These are phyloP conservation scores for Sporothrix brunneoviolacea DNA, from an alignment of 2,329 filamentous ascomycete species.

Conservation along the genomic window DNA sequence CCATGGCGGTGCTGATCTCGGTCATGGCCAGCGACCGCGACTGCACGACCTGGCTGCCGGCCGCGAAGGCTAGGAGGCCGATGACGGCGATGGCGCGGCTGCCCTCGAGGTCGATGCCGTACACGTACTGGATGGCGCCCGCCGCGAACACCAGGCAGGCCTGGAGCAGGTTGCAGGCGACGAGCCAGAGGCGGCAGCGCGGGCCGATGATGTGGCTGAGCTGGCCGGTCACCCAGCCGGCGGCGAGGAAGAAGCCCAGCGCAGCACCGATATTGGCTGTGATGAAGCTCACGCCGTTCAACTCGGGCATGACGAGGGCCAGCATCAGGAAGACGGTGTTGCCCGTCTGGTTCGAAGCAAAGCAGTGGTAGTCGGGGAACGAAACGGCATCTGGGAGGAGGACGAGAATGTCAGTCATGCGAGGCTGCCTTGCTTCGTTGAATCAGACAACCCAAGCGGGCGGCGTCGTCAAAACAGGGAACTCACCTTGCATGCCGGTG, in stretches of 20 bases:
- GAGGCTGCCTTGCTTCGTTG: no score
- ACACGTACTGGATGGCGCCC: slow-evolving; percentile 39
- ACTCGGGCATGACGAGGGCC: slow-evolving; percentile 42
- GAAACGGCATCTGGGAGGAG: slow-evolving; percentile 37
- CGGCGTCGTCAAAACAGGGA: background rate
- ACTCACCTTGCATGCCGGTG: slow-evolving; percentile 43
- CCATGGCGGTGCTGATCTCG: slow-evolving; percentile 60
- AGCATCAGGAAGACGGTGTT: slow-evolving; percentile 55
- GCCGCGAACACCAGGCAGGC: slow-evolving; percentile 47
- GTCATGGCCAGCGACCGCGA: slow-evolving; percentile 47
- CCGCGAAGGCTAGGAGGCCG: slow-evolving; percentile 46
- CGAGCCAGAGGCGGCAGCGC: slow-evolving; percentile 45
- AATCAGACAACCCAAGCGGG: background rate
- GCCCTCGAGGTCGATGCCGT: slow-evolving; percentile 31
- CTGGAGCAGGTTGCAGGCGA: slow-evolving; percentile 49
- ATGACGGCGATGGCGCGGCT: slow-evolving; percentile 38
- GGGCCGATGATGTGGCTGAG: slow-evolving; percentile 46
- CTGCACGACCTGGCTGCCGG: slow-evolving; percentile 54
- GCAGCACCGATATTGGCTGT: slow-evolving; percentile 48
- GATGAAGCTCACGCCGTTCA: slow-evolving; percentile 43
- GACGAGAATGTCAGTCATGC: background rate
- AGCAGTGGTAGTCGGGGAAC: slow-evolving; percentile 56
- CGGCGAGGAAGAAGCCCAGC: slow-evolving; percentile 49
- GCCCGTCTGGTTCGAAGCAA: slow-evolving; percentile 59
- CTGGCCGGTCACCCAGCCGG: slow-evolving; percentile 51